A percentile compares a stretch with the other conserved stretches of the same genome.
phyloP scores from a whole-genome alignment of 192 early-diverging fungal species.

The Glomus cerebriforme region DNA sequence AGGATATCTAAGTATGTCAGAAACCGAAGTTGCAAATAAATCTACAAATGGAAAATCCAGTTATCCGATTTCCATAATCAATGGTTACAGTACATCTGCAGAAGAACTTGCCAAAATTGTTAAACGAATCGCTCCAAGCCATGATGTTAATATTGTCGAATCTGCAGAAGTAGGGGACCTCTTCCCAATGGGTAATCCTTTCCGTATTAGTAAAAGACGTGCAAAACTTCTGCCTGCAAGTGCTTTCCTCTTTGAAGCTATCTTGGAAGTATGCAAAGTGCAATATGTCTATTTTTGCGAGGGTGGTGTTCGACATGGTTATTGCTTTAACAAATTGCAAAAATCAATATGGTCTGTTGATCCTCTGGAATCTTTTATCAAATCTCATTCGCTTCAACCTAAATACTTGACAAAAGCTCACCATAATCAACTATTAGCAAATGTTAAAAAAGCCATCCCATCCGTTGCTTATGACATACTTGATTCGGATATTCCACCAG shows the following conservation, averaged over 20 bases:
- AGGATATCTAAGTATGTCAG: slow-evolving; percentile 55
- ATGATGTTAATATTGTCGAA: slow-evolving; percentile 35
- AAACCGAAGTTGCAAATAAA: background rate
- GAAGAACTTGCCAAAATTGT: slow-evolving; percentile 42
- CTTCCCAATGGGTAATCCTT: slow-evolving; percentile 25
- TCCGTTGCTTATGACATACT: slow-evolving; percentile 34
- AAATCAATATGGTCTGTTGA: slow-evolving; percentile 46
- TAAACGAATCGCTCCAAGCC: slow-evolving; percentile 32
- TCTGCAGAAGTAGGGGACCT: background rate
- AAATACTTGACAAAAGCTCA: background rate
- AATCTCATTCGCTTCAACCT: slow-evolving; percentile 6
- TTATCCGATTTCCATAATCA: slow-evolving; percentile 60
- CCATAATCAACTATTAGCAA: background rate
- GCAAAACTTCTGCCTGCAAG: slow-evolving; percentile 57
- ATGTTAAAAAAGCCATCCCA: slow-evolving; percentile 32
- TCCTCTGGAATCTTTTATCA: slow-evolving; percentile 38
- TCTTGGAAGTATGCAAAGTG: slow-evolving; percentile 45
- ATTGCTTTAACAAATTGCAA: slow-evolving; percentile 48
- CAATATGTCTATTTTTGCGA: slow-evolving; percentile 54
- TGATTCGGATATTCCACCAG: slow-evolving; percentile 7
- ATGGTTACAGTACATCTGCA: slow-evolving; percentile 50
- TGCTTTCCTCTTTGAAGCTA: slow-evolving; percentile 49
- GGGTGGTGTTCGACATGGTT: slow-evolving; percentile 61
- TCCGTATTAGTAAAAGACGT: slow-evolving; percentile 57
- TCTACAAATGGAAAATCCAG: background rate